phyloP scores from a whole-genome alignment of 1,284 basidiomycete genomes.

The Heterobasidion occidentale region DNA sequence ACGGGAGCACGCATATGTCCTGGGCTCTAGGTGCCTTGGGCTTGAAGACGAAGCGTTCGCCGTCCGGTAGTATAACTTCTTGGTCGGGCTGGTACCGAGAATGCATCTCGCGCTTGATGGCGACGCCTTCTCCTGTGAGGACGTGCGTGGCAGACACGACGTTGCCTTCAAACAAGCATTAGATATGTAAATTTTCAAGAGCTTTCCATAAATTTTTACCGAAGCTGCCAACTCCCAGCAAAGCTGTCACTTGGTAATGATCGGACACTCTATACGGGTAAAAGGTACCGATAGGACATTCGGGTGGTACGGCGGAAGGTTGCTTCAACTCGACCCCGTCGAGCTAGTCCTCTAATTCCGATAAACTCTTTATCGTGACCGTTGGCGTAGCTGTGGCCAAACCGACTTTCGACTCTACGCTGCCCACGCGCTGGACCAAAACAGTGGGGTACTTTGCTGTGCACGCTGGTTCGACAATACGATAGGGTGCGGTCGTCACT shows the following conservation, averaged over 20 bases:
- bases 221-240: background rate
- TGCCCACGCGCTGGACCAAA: background rate
- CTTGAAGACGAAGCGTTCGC: too few species aligned
- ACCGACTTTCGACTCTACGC: background rate
- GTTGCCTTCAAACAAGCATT: background rate
- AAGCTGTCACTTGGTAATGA: background rate
- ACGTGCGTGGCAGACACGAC: background rate
- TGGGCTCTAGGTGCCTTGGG: background rate
- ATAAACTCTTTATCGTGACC: background rate
- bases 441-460: background rate
- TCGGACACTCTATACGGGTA: background rate
- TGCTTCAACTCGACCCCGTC: background rate
- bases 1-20: background rate
- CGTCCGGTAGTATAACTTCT: too few species aligned
- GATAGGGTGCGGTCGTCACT: background rate
- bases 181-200: background rate
- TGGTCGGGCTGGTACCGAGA: too few species aligned
- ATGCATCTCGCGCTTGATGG: background rate
- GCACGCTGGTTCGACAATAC: background rate
- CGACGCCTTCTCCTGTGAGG: background rate
- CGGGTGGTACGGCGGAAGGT: background rate
- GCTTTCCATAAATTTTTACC: background rate
- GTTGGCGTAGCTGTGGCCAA: background rate
- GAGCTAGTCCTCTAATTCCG: background rate
- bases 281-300: background rate